Evolutionary conservation across 345 rosid genomes (phyloP).

Genomic region (Eucalyptus erythrocorys): DNA sequence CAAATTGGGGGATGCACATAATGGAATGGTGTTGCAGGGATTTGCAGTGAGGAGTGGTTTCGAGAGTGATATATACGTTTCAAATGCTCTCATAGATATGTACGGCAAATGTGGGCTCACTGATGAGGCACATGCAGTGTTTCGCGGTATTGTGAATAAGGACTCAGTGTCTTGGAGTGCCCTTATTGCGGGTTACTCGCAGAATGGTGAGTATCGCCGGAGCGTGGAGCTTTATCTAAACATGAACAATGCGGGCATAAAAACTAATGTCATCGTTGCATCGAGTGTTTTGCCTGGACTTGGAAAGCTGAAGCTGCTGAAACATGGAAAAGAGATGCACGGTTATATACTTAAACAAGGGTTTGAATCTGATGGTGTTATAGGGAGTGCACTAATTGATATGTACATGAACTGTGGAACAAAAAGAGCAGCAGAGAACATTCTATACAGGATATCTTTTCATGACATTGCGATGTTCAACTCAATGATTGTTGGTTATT

Average conservation of each 20-base stretch:
- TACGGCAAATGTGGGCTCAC: slow-evolving; percentile 36
- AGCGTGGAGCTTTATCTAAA: slow-evolving; percentile 17
- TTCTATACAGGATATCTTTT: slow-evolving; percentile 10
- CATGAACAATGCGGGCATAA: slow-evolving; percentile 21
- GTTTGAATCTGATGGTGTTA: slow-evolving; percentile 26
- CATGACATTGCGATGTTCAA: slow-evolving; percentile 34
- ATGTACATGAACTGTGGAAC: slow-evolving; percentile 39
- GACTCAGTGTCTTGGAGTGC: slow-evolving; percentile 44
- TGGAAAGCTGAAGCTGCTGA: slow-evolving; percentile 25
- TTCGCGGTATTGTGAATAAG: slow-evolving; percentile 11
- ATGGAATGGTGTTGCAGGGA: slow-evolving; percentile 19
- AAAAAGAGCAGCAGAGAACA: slow-evolving; percentile 23
- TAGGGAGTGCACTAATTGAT: slow-evolving; percentile 36
- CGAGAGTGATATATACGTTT: slow-evolving; percentile 27
- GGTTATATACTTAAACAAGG: slow-evolving; percentile 24
- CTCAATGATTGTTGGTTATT: slow-evolving; percentile 41
- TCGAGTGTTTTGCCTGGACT: slow-evolving; percentile 36
- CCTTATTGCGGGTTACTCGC: slow-evolving; percentile 36
- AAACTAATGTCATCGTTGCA: slow-evolving; percentile 24
- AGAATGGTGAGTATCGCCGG: slow-evolving; percentile 17
- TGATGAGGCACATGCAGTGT: slow-evolving; percentile 17
- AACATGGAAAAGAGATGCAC: slow-evolving; percentile 45
- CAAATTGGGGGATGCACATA: slow-evolving; percentile 3
- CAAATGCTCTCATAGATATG: slow-evolving; percentile 49
- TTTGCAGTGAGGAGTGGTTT: slow-evolving; percentile 12